phyloP scores from a whole-genome alignment of 2,329 filamentous ascomycete species.

The Fusarium pilosicola region DNA sequence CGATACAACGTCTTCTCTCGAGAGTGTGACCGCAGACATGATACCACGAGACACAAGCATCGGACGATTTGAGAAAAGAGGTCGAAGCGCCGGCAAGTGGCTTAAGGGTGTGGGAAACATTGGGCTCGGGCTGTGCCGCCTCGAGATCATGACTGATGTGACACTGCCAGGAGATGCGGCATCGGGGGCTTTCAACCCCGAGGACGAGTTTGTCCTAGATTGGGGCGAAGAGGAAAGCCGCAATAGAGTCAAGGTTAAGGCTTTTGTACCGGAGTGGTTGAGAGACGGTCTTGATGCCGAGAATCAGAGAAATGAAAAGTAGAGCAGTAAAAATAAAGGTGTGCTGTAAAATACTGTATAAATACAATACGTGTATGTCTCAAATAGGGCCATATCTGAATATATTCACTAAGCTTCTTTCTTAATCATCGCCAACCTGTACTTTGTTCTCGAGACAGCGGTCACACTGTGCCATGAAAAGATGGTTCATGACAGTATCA shows the following conservation, averaged over 20 bases:
- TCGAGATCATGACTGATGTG: constrained; percentile 91
- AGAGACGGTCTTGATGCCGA: constrained; percentile 52
- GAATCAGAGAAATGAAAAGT: constrained; percentile 30
- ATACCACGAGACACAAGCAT: constrained; percentile 61
- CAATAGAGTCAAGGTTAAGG: constrained; percentile 69
- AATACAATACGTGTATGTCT: neutral
- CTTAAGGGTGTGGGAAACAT: constrained; percentile 83
- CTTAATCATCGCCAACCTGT: neutral
- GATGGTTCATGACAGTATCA: neutral
- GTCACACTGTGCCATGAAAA: neutral
- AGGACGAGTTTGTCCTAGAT: constrained; percentile 70
- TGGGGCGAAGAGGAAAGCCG: constrained; percentile 57
- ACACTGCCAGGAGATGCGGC: constrained; percentile 74
- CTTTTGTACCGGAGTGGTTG: constrained; percentile 86
- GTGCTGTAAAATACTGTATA: constrained; percentile 27
- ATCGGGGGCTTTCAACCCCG: constrained; percentile 68
- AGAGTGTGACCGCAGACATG: constrained; percentile 47
- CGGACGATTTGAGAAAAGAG: constrained; percentile 62
- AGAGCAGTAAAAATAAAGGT: neutral
- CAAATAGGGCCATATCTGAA: constrained; percentile 16
- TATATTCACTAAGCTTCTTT: neutral
- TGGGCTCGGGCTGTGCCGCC: constrained; percentile 84
- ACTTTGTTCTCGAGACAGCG: neutral
- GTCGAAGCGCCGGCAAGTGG: constrained; percentile 83
- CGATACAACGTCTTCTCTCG: constrained; percentile 32